Conservation (phyloP, 1,284 basidiomycete genomes). For the Volvariella surrecta region DNA sequence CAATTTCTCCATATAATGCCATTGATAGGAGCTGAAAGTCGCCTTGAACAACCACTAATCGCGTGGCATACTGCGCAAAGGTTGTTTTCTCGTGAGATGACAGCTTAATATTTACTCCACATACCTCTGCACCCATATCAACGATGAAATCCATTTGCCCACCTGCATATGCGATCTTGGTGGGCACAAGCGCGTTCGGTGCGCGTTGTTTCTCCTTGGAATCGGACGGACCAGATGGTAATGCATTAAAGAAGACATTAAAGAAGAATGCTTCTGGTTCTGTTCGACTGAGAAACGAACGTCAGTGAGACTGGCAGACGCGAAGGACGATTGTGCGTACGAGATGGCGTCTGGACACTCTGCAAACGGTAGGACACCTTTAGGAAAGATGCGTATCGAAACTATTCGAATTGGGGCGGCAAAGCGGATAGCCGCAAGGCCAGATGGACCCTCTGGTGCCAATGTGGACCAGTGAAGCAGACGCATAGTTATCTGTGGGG, state of each 20-base stretch:
- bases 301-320: neutral
- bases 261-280: constrained; percentile 65
- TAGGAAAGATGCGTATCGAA: constrained; percentile 55
- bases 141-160: constrained; percentile 56
- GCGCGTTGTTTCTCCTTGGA: constrained; percentile 47
- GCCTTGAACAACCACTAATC: constrained; percentile 72
- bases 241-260: constrained; percentile 65
- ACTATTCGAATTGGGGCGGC: constrained; percentile 51
- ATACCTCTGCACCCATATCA: constrained; percentile 61
- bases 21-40: constrained; percentile 57
- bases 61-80: constrained; percentile 52
- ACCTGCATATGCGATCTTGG: constrained; percentile 62
- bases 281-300: constrained; percentile 40
- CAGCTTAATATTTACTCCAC: constrained; percentile 14
- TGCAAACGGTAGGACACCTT: constrained; percentile 49
- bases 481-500: constrained; percentile 22
- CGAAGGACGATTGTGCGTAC: constrained; percentile 31
- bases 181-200: constrained; percentile 63
- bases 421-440: constrained; percentile 60
- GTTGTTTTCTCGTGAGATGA: constrained; percentile 8
- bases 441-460: constrained; percentile 44
- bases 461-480: constrained; percentile 66
- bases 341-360: constrained; percentile 49
- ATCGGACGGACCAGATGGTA: constrained; percentile 26
- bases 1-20: constrained; percentile 58